Conservation (phyloP, 208 protist species). For the Acanthamoeba sp. region DNA sequence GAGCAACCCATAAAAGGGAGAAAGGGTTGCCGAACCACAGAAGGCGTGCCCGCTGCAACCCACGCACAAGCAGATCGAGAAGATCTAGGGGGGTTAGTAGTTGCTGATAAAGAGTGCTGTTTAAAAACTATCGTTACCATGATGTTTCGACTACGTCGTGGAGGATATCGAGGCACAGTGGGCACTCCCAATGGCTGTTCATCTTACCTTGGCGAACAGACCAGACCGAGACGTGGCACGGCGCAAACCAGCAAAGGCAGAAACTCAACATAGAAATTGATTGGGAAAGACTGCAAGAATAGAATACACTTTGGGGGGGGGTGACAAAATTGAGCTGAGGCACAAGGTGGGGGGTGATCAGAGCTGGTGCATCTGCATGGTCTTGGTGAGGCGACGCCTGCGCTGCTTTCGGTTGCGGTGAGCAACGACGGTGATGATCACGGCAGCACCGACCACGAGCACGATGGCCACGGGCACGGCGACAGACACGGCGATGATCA, state of each 20-base stretch:
- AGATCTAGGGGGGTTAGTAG: neutral
- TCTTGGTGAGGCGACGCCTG: constrained; percentile 14
- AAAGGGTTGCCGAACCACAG: neutral
- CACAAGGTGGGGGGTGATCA: neutral
- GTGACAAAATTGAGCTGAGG: too few species aligned
- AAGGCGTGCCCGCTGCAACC: constrained; percentile 32
- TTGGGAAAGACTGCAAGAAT: too few species aligned
- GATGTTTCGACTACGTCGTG: neutral
- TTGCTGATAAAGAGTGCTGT: too few species aligned
- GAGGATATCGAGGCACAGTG: neutral
- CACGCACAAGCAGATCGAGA: neutral
- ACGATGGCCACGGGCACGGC: neutral
- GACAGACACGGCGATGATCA: neutral
- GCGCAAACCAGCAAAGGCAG: neutral
- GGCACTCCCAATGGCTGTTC: constrained; percentile 35
- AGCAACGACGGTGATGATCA: neutral
- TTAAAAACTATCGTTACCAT: neutral
- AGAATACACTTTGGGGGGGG: neutral
- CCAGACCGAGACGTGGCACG: neutral
- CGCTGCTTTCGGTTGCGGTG: neutral
- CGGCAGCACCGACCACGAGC: neutral
- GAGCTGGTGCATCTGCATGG: constrained; percentile 44
- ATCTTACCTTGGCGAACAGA: neutral
- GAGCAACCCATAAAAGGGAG: neutral
- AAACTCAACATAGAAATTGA: neutral